Evolutionary conservation across 2,329 filamentous ascomycete genomes (phyloP), one percentile per base, ranked within the genome.

Genomic region (Paraphaeosphaeria sporulosa): DNA sequence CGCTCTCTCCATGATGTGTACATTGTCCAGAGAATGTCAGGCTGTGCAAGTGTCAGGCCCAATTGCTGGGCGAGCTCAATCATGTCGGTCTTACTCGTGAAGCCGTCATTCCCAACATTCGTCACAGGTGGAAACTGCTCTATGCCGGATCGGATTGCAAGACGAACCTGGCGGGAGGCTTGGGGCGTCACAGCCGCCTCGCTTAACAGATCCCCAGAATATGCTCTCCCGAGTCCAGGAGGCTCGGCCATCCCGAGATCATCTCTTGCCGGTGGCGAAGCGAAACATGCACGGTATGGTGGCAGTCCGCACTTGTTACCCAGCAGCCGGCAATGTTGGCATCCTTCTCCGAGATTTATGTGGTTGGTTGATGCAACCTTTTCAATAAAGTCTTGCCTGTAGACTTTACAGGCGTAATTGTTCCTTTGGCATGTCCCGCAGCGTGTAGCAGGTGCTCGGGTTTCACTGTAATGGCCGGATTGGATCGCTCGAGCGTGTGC

Each of bases 401-500:
- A 63, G 19, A 60, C 58, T 38, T 48, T 63, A 34, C 63, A 65
- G 2, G 47, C 49, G 38, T 55, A 61, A 23, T 47, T 54, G 8
- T 55, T 23, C 23, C 34, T 32, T 21, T 42, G 27, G 49, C 61
- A 65, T 9, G 48, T 51, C 12, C 34, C 25, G 15, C 56, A 55
- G n/a, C 61, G 58, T 32, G 47, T 43, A 36, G 17, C 30, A n/a
- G 42, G 50, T 40, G 57, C 38, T 15, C 49, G 43, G 19, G 25
- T 40, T 27, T 52, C 53, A 23, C 63, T 58, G 43, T 58, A 59
- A 15, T 23, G 36, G 7, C 40, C 27, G 15, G 43, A 8, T 30
- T 63, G 63, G 13, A 65, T 65, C 9, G 55, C 53, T 47, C 58
- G 53, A 36, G 61, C 63, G 36, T 63, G 61, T 15, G 63, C 63